These are phyloP conservation scores for Malus sieversii DNA, from an alignment of 306 rosid genomes.

Conservation along the genomic window DNA sequence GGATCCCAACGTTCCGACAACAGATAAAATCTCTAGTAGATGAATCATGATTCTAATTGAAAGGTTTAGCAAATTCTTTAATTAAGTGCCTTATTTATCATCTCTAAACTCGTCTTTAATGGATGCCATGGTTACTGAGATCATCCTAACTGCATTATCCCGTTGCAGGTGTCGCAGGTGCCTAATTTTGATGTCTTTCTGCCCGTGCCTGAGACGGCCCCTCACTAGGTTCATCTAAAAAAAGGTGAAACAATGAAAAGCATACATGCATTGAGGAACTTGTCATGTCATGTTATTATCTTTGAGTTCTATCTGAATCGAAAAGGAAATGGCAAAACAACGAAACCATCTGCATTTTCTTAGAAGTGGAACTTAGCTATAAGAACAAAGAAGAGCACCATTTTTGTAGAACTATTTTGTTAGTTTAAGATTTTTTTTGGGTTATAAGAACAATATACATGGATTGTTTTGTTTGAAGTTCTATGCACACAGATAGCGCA, in stretches of 20 bases:
- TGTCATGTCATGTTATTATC: not conserved
- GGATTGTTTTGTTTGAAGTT: not conserved
- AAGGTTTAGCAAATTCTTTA: not conserved
- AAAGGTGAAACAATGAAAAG: slow-evolving; percentile 3
- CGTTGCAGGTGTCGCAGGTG: not conserved
- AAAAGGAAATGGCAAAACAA: not conserved
- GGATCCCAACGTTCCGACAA: slow-evolving; percentile 48
- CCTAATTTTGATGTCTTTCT: not conserved
- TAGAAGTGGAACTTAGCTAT: not conserved
- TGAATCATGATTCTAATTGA: slow-evolving; percentile 18
- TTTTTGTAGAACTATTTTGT: not conserved
- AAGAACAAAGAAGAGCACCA: not conserved
- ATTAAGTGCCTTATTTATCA: not conserved
- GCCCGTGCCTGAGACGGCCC: slow-evolving; percentile 2
- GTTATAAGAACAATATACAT: not conserved
- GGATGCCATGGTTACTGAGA: not conserved
- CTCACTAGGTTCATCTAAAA: not conserved
- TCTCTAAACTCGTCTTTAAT: not conserved
- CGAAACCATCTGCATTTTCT: not conserved
- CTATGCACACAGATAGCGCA: not conserved
- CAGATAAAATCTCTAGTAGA: slow-evolving; percentile 43
- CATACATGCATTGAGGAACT: not conserved
- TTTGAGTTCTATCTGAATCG: slow-evolving; percentile 7
- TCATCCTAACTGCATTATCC: not conserved
- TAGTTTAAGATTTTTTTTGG: not conserved